Base-by-base conservation (phyloP, 2,329 filamentous ascomycete species). In the Plenodomus biglobosus region DNA sequence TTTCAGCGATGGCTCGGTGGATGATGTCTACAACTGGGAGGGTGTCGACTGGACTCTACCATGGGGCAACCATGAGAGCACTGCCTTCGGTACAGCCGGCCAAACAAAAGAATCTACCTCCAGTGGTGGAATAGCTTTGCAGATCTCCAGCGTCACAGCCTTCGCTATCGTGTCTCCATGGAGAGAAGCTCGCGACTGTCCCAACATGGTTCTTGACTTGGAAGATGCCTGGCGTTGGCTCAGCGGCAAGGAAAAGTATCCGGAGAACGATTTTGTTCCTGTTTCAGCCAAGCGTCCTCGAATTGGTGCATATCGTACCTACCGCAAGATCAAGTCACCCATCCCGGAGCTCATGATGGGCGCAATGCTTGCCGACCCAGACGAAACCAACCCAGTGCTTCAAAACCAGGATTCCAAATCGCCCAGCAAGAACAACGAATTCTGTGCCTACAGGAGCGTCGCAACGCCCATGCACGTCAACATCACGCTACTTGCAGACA, bases 151-250 rank as follows among this genome's bases (percentile, higher is more conserved):
- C 1, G 6, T 13, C 4, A 20, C 10, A 4, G 8, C 11, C 11
- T 8, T 40, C 3, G 20, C 27, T 2, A 3, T 22, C 2, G 15
- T 6, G 1, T 30, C 37, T 1, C 38, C 40, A 10, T 47, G 48
- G 36, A n/a, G 39, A 1, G 51, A 58, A 16, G 30, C 16, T 0
- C 48, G 54, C 2, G 54, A 61, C 17, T 59, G 53, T 16, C 58
- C 58, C 0, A 42, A 59, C 15, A 37, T 39, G 19, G 15, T 61
- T n/a, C 34, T 59, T 16, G 54, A 61, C 34, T 41, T 59, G 4
- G 21, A 47, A 8, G 56, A 61, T 8, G 58, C 41, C 3, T 61
- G 56, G 56, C 42, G 56, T 2, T 61, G 56, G 58, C 34, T 59
- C 0, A 16, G n/a, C 0, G 30, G 45, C 1, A 47, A 50, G 27